These are phyloP conservation scores for Suillus variegatus DNA, from an alignment of 768 basidiomycete species.

Conservation along the genomic window DNA sequence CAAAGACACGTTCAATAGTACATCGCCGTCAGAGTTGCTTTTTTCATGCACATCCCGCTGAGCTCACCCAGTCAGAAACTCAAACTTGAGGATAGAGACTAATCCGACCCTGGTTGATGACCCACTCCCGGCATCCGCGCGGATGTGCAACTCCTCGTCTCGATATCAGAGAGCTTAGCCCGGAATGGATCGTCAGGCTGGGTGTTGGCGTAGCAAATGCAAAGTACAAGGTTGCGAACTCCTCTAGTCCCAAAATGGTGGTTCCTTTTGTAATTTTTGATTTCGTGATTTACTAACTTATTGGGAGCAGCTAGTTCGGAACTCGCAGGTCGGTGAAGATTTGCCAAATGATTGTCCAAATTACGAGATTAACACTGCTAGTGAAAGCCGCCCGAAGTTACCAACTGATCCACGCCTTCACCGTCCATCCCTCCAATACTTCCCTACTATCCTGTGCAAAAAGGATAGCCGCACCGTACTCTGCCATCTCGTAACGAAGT, in stretches of 20 bases:
- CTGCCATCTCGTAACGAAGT: constrained; percentile 44
- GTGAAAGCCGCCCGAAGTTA: not conserved
- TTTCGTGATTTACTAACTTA: not conserved
- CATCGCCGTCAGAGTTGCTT: not conserved
- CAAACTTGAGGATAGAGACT: not conserved
- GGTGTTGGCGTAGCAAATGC: constrained; percentile 74
- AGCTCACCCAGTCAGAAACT: not conserved
- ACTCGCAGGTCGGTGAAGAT: not conserved
- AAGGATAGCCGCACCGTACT: constrained; percentile 48
- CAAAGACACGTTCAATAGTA: not conserved
- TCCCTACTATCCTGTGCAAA: constrained; percentile 35
- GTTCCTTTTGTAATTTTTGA: not conserved
- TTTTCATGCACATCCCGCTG: not conserved
- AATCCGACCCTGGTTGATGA: not conserved
- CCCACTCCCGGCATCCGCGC: not conserved
- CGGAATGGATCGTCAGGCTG: constrained; percentile 76
- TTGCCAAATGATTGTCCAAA: not conserved
- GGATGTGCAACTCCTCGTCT: not conserved
- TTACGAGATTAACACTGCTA: not conserved
- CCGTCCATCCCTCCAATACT: constrained; percentile 44
- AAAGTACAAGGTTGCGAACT: constrained; percentile 68
- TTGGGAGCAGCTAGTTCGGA: not conserved
- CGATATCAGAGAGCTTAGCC: constrained; percentile 19
- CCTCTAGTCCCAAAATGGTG: not conserved
- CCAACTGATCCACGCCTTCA: constrained; percentile 30